Evolutionary conservation across 164 flowering plant genomes (phyloP), one percentile per base, ranked within the genome.

Genomic region (Vitis riparia): DNA sequence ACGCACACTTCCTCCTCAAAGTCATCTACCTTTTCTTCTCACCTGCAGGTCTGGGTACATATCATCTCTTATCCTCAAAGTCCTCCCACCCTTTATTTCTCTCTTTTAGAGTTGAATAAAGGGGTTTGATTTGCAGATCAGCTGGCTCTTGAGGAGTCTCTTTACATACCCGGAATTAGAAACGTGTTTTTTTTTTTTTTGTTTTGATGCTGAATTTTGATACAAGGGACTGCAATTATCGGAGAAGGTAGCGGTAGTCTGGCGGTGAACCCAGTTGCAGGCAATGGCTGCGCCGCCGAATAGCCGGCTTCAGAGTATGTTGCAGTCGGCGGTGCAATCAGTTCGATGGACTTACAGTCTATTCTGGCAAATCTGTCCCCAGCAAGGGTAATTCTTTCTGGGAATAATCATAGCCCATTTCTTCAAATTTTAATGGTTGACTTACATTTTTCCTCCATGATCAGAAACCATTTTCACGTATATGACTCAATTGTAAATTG

Each of bases 321-420:
- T 95, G 64, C 96, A 95, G 79, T 70, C 87, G 13, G 86, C 97
- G 3, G 99, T 90, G 66, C 96, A 93, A 75, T 72, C 91, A 0
- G 87, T 90, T 68, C 87, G 87, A 19, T 91, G 98, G 97, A 91
- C 98, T 17, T 93, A 92, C 74, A 85, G 92, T 76, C 84, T 95
- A 80, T 93, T 88, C 75, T 91, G 98, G 99, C 88, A 89, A 77
- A 23, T 91, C 11, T 87, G 89, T 70, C 94, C 96, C 0, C 92
- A 89, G 72, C 92, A 93, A 88, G 91, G 97, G 99, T 95, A 82
- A 60, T 68, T 48, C 44, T 11, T 57, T 15, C 17, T 57, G 27
- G 19, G 9, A 57, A 17, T 15, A 57, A 17, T 9, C 6, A 57
- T 0, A 16, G 4, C n/a, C 44, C 5, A 37, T 37, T 37, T 37